phyloP scores from a whole-genome alignment of 768 basidiomycete species.

The Daedaleopsis nitida region DNA sequence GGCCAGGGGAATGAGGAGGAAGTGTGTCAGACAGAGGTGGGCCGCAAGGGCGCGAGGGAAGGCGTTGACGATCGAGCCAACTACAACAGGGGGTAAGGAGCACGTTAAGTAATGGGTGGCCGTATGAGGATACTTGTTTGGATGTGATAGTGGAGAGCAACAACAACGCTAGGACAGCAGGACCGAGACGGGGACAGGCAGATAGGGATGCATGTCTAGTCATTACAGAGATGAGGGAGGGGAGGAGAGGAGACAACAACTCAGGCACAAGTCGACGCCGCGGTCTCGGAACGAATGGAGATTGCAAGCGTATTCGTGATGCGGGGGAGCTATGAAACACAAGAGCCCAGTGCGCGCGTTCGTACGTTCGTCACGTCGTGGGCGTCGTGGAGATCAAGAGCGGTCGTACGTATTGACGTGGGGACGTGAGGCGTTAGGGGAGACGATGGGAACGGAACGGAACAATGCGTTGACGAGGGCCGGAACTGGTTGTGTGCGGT shows the following conservation, averaged over 20 bases:
- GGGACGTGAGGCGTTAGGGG: not conserved
- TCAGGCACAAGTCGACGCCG: conserved; percentile 1
- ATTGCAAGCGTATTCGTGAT: not conserved
- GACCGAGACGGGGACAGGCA: conserved; percentile 27
- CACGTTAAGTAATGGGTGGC: not conserved
- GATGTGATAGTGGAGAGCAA: conserved; percentile 11
- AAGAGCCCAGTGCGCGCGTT: conserved; percentile 1
- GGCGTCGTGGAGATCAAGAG: conserved; percentile 13
- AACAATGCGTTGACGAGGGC: conserved; percentile 2
- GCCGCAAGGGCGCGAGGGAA: not conserved
- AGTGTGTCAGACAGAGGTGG: not conserved
- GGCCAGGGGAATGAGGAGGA: not conserved
- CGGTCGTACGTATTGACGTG: not conserved
- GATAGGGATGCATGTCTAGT: conserved; percentile 64
- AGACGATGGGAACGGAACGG: conserved; percentile 6
- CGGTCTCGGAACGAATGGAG: conserved; percentile 11
- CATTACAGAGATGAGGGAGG: conserved; percentile 51
- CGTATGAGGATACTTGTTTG: not conserved
- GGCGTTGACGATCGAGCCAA: not conserved
- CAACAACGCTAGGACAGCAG: conserved; percentile 11
- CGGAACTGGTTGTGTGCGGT: conserved; percentile 3
- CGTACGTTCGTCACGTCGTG: conserved; percentile 11
- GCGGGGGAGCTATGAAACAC: not conserved
- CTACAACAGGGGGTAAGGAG: not conserved
- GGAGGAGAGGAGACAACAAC: conserved; percentile 12